A percentile compares a stretch with the other conserved stretches of the same genome.
phyloP scores from a whole-genome alignment of 2,329 filamentous ascomycete genomes.

The Parasarocladium wereldwijsianum region DNA sequence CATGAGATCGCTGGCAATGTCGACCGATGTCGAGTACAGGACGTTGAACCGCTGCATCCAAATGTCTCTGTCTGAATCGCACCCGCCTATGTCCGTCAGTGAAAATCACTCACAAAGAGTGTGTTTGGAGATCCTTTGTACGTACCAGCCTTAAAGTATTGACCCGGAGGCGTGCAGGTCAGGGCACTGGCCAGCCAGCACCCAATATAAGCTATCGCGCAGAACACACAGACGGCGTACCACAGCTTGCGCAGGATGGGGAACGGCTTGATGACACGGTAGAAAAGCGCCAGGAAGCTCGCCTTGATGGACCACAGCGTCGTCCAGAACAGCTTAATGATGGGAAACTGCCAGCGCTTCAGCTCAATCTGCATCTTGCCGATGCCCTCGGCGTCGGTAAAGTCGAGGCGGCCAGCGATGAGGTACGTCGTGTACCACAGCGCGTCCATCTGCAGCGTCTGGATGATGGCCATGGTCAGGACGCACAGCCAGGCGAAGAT shows the following conservation, averaged over 20 bases:
- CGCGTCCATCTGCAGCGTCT: constrained; percentile 9
- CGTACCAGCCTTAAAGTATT: constrained; percentile 8
- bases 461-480: constrained; percentile 10
- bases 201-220: constrained; percentile 8
- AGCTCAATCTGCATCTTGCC: constrained; percentile 3
- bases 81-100: constrained; percentile 7
- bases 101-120: neutral
- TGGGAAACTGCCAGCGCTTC: constrained; percentile 10
- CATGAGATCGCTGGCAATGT: constrained; percentile 7
- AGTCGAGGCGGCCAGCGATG: constrained; percentile 6
- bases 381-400: constrained; percentile 3
- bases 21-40: constrained; percentile 8
- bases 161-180: constrained; percentile 6
- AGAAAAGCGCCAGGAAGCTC: constrained; percentile 11
- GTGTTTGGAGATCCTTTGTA: neutral
- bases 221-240: constrained; percentile 9
- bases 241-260: constrained; percentile 7
- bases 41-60: constrained; percentile 8
- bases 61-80: constrained; percentile 6
- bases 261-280: constrained; percentile 8
- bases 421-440: constrained; percentile 10
- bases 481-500: constrained; percentile 13
- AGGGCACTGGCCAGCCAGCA: constrained; percentile 8
- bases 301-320: constrained; percentile 12
- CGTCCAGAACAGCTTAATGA: constrained; percentile 12